These are phyloP conservation scores for Noccaea caerulescens DNA, from an alignment of 345 rosid species.

Conservation along the genomic window DNA sequence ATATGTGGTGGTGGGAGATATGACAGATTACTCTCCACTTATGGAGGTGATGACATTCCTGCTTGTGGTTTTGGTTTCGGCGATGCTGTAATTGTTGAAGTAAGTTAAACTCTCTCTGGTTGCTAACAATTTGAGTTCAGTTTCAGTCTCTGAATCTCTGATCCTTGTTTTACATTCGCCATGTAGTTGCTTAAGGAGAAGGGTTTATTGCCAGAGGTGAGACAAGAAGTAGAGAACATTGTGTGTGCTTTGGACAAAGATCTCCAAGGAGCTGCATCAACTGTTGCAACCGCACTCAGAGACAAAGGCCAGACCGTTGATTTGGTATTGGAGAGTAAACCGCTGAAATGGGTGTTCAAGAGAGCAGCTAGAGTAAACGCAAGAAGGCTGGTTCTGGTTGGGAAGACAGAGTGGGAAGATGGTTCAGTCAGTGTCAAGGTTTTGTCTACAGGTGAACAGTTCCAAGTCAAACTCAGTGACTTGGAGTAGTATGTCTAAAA, in stretches of 20 bases:
- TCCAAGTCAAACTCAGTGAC: slow-evolving; percentile 72
- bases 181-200: slow-evolving; percentile 88
- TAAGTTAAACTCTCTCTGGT: slow-evolving; percentile 45
- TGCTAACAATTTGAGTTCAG: not conserved
- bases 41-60: slow-evolving; percentile 91
- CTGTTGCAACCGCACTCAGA: slow-evolving; percentile 75
- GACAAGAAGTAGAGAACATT: slow-evolving; percentile 70
- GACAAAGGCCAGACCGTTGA: slow-evolving; percentile 82
- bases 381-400: slow-evolving; percentile 78
- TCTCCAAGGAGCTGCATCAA: slow-evolving; percentile 85
- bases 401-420: slow-evolving; percentile 76
- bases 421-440: slow-evolving; percentile 82
- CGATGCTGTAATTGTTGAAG: slow-evolving; percentile 92
- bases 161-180: slow-evolving; percentile 1
- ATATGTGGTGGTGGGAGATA: slow-evolving; percentile 96
- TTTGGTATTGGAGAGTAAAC: slow-evolving; percentile 83
- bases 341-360: slow-evolving; percentile 94
- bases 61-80: slow-evolving; percentile 99
- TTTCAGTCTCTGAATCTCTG: not conserved
- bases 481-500: slow-evolving; percentile 49
- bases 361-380: slow-evolving; percentile 82
- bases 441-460: slow-evolving; percentile 75
- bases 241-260: slow-evolving; percentile 79
- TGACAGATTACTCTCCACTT: slow-evolving; percentile 80
- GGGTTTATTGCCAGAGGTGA: slow-evolving; percentile 66